phyloP scores from a whole-genome alignment of 2,329 filamentous ascomycete genomes.

The Thelonectria olida region DNA sequence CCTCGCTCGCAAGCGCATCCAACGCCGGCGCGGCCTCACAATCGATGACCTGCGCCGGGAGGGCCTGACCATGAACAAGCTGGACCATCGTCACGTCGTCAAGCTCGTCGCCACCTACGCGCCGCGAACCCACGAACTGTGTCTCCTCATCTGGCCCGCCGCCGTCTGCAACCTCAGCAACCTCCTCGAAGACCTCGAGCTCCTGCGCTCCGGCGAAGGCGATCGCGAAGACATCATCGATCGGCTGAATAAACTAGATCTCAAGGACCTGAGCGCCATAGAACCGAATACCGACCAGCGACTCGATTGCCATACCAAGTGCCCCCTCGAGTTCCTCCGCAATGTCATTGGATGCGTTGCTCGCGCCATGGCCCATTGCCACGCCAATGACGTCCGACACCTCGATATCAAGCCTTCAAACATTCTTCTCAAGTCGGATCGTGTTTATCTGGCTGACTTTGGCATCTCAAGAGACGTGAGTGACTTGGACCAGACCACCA shows the following conservation, averaged over 20 bases:
- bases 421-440: slow-evolving; percentile 54
- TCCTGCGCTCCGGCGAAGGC: slow-evolving; percentile 48
- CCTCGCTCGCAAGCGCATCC: slow-evolving; percentile 56
- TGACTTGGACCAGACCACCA: slow-evolving; percentile 55
- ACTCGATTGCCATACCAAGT: slow-evolving; percentile 38
- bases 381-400: slow-evolving; percentile 54
- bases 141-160: slow-evolving; percentile 57
- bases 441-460: slow-evolving; percentile 60
- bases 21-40: slow-evolving; percentile 46
- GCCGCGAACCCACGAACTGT: slow-evolving; percentile 50
- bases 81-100: slow-evolving; percentile 59
- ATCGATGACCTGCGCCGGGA: slow-evolving; percentile 56
- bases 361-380: slow-evolving; percentile 53
- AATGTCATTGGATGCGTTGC: slow-evolving; percentile 56
- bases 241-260: slow-evolving; percentile 49
- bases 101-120: slow-evolving; percentile 58
- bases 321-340: slow-evolving; percentile 53
- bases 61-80: slow-evolving; percentile 56
- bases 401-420: slow-evolving; percentile 60
- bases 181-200: slow-evolving; percentile 55
- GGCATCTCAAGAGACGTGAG: slow-evolving; percentile 58
- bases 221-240: slow-evolving; percentile 52
- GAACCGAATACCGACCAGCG: slow-evolving; percentile 38
- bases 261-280: slow-evolving; percentile 49
- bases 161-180: slow-evolving; percentile 55